A percentile compares a stretch with the other conserved stretches of the same genome.
These are phyloP conservation scores for Plasmopara muralis DNA, from an alignment of 352 stramenopile genomes.

Conservation along the genomic window DNA sequence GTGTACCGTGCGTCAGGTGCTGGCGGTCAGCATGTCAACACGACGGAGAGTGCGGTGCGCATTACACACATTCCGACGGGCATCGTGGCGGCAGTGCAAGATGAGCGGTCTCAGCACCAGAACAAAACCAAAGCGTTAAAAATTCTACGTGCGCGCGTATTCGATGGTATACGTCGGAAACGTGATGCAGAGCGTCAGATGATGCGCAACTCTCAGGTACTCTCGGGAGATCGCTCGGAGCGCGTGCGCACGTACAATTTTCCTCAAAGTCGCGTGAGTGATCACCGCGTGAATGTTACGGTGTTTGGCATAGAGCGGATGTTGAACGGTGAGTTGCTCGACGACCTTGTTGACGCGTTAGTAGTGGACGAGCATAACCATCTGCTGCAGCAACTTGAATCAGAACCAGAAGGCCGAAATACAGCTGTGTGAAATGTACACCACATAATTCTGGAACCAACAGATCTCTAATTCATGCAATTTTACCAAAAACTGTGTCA, in stretches of 20 bases:
- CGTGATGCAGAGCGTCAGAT: constrained; percentile 48
- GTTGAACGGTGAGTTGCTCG: constrained; percentile 82
- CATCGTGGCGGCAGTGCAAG: constrained; percentile 83
- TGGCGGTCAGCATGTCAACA: constrained; percentile 99
- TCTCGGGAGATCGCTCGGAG: constrained; percentile 93
- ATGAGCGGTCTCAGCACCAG: constrained; percentile 96
- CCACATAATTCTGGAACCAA: no score
- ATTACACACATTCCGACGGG: constrained; percentile 97
- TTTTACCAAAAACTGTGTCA: no score
- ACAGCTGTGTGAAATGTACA: no score
- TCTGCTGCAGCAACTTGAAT: constrained; percentile 61
- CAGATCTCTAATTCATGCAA: no score
- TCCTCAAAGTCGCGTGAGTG: constrained; percentile 92
- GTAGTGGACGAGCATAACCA: constrained; percentile 77
- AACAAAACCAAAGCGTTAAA: constrained; percentile 99
- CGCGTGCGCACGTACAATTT: constrained; percentile 99
- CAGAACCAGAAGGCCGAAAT: no score
- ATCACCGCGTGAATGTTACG: constrained; percentile 91
- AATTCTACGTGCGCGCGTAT: constrained; percentile 93
- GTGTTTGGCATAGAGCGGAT: constrained; percentile 87
- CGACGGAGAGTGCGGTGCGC: constrained; percentile 95
- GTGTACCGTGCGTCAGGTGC: constrained; percentile 95
- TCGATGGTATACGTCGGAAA: constrained; percentile 87
- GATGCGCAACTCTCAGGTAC: constrained; percentile 86
- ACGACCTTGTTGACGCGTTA: constrained; percentile 84